A percentile compares a stretch with the other conserved stretches of the same genome.
phyloP scores from a whole-genome alignment of 2,329 filamentous ascomycete genomes.

The Dactylellina haptotyla region DNA sequence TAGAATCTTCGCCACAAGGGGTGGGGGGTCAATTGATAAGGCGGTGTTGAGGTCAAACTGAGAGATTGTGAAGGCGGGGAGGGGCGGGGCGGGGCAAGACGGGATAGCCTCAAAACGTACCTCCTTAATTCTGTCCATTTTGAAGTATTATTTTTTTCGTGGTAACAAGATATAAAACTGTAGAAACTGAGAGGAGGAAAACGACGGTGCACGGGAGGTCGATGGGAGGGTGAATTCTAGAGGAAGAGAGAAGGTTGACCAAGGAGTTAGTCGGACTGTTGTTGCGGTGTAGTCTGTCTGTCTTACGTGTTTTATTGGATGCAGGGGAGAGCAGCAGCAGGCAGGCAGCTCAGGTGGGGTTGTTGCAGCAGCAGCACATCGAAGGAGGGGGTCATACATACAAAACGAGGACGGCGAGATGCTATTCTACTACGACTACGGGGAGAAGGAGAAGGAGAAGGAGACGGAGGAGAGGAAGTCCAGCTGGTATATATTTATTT shows the following conservation, averaged over 20 bases:
- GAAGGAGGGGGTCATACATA: no score
- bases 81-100: no score
- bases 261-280: slow-evolving; percentile 54
- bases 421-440: background rate
- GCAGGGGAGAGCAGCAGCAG: slow-evolving; percentile 28
- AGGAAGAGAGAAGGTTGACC: slow-evolving; percentile 59
- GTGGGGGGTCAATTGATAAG: no score
- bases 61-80: background rate
- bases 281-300: slow-evolving; percentile 33
- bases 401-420: background rate
- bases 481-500: slow-evolving; percentile 6
- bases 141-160: no score
- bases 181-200: slow-evolving; percentile 50
- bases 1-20: no score
- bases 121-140: slow-evolving; percentile 60
- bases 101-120: no score
- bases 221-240: slow-evolving; percentile 56
- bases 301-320: slow-evolving; percentile 26
- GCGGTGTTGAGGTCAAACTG: no score
- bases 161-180: background rate
- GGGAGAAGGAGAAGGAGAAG: background rate
- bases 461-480: slow-evolving; percentile 8
- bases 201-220: slow-evolving; percentile 47
- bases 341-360: no score
- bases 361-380: no score